Conservation (phyloP, 345 rosid genomes). For the Populus ilicifolia region DNA sequence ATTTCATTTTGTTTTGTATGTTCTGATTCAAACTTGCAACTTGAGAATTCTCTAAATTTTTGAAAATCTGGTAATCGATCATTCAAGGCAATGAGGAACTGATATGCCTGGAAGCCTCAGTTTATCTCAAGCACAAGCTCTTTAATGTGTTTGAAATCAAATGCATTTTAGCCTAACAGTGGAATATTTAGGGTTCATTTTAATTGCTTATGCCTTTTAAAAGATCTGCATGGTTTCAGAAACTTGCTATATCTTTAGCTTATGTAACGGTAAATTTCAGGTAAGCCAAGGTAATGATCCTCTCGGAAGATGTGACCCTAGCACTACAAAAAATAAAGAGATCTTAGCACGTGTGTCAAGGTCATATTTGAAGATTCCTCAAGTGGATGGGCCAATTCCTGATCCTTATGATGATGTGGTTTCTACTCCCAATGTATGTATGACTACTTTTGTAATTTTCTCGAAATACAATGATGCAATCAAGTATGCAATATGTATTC, state of each 20-base stretch:
- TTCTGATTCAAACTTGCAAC: background rate
- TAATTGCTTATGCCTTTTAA: background rate
- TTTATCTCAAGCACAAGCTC: background rate
- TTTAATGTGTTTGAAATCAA: background rate
- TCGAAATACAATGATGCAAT: background rate
- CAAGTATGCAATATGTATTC: background rate
- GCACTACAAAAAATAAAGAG: conserved; percentile 20
- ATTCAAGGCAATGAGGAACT: background rate
- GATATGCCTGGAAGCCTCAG: background rate
- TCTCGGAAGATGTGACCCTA: conserved; percentile 9
- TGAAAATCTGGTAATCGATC: background rate
- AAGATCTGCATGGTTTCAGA: background rate
- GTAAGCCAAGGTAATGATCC: conserved; percentile 26
- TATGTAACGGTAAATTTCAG: conserved; percentile 28
- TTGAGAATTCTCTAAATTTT: background rate
- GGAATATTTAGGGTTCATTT: background rate
- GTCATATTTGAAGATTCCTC: conserved; percentile 60
- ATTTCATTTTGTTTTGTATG: background rate
- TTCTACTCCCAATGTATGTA: conserved; percentile 90
- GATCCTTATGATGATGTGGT: conserved; percentile 88
- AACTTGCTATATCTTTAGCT: background rate
- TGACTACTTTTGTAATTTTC: background rate
- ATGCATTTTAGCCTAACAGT: background rate
- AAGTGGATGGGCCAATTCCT: conserved; percentile 89
- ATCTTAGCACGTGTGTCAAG: conserved; percentile 12